A percentile compares a stretch with the other conserved stretches of the same genome.
These are phyloP conservation scores for Solanum chaucha DNA, from an alignment of 257 asterid genomes.

Conservation along the genomic window DNA sequence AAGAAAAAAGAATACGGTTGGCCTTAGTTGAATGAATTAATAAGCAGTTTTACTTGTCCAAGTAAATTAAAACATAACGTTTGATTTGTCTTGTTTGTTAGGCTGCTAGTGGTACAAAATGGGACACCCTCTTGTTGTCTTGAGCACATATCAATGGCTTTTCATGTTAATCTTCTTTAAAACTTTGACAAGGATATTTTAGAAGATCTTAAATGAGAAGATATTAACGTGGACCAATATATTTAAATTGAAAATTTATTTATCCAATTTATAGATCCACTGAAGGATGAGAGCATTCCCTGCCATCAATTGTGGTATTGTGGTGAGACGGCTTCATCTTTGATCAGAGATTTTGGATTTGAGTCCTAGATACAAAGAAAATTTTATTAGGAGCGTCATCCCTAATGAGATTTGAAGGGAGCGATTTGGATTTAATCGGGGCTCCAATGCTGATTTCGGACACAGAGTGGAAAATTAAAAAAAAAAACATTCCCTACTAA, in stretches of 20 bases:
- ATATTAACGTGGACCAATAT: background rate
- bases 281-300: background rate
- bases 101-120: background rate
- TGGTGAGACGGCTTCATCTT: too few species aligned
- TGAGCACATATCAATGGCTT: background rate
- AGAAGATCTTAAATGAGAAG: background rate
- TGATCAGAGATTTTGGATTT: rapidly evolving
- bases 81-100: background rate
- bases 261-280: background rate
- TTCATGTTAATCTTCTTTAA: background rate
- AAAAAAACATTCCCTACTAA: too few species aligned
- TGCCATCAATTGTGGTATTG: too few species aligned
- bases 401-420: too few species aligned
- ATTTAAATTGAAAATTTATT: background rate
- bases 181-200: background rate
- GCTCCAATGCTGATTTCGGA: too few species aligned
- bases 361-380: too few species aligned
- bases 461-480: too few species aligned
- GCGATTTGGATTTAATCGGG: too few species aligned
- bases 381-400: too few species aligned
- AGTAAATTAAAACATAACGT: background rate
- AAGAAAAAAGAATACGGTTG: background rate
- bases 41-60: background rate
- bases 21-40: background rate
- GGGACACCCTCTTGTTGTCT: background rate